Percentiles rank a stretch among this genome's conserved stretches.
Evolutionary conservation across 2,329 filamentous ascomycete species (phyloP).

Genomic region (Verticillium longisporum): DNA sequence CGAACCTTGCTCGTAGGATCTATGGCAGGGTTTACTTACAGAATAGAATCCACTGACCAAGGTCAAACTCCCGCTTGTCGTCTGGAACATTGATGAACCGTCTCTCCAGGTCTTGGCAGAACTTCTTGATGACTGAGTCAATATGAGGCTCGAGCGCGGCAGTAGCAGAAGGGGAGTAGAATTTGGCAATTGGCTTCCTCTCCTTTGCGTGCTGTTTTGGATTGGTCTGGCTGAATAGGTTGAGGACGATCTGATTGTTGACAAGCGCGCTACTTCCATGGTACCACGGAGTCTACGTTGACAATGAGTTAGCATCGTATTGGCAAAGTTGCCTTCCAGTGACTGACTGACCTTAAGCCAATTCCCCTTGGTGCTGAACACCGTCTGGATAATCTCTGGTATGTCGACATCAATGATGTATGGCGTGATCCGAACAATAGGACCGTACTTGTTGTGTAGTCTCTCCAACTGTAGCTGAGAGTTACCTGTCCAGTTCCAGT

Average conservation of each 20-base stretch:
- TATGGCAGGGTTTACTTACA: constrained; percentile 18
- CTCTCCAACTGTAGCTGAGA: constrained; percentile 21
- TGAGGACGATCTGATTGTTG: constrained; percentile 17
- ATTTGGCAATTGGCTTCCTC: constrained; percentile 17
- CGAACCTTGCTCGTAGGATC: no score
- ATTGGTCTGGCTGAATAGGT: constrained; percentile 18
- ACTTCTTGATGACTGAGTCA: constrained; percentile 19
- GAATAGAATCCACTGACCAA: constrained; percentile 33
- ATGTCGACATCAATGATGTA: constrained; percentile 28
- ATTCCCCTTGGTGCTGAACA: constrained; percentile 25
- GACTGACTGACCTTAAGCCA: constrained; percentile 21
- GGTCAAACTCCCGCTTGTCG: constrained; percentile 19
- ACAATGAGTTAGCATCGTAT: neutral
- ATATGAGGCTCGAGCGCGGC: constrained; percentile 18
- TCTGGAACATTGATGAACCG: constrained; percentile 20
- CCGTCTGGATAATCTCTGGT: constrained; percentile 25
- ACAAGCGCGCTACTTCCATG: constrained; percentile 17
- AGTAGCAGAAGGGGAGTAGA: constrained; percentile 17
- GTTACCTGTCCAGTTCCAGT: constrained; percentile 18
- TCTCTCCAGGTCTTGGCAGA: constrained; percentile 23
- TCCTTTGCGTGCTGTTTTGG: constrained; percentile 14
- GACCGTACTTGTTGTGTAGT: constrained; percentile 29
- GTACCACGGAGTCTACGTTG: constrained; percentile 16
- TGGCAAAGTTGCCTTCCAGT: neutral
- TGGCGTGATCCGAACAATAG: constrained; percentile 32